Evolutionary conservation across 768 basidiomycete genomes (phyloP).

Genomic region (Pleurotus citrinopileatus): DNA sequence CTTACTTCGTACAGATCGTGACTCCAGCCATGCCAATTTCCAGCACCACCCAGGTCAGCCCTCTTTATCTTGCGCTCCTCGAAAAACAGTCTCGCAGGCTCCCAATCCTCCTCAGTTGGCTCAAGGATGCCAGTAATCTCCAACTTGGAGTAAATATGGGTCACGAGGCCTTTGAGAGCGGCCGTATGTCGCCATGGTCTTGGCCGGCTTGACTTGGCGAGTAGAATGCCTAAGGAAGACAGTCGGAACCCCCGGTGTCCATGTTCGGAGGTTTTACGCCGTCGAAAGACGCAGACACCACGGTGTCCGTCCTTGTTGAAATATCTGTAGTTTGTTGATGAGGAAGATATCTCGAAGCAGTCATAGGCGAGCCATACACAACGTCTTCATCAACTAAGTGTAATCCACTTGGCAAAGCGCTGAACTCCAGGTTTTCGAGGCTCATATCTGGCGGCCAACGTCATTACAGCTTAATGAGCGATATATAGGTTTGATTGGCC

Average conservation of each 20-base stretch:
- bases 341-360: not conserved
- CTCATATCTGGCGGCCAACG: constrained; percentile 47
- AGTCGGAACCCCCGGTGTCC: constrained; percentile 81
- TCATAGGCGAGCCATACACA: constrained; percentile 48
- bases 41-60: constrained; percentile 51
- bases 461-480: not conserved
- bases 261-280: constrained; percentile 62
- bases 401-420: constrained; percentile 75
- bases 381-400: constrained; percentile 79
- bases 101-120: constrained; percentile 58
- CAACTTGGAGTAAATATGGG: constrained; percentile 47
- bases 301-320: constrained; percentile 68
- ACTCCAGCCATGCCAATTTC: constrained; percentile 68
- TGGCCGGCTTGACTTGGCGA: constrained; percentile 60
- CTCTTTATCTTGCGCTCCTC: constrained; percentile 53
- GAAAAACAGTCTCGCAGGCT: constrained; percentile 60
- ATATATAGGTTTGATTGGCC: constrained; percentile 13
- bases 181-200: constrained; percentile 76
- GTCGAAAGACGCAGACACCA: constrained; percentile 73
- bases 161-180: constrained; percentile 59
- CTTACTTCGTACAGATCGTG: constrained; percentile 59
- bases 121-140: constrained; percentile 46
- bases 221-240: constrained; percentile 72
- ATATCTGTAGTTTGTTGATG: constrained; percentile 40
- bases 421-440: constrained; percentile 76